A percentile compares a stretch with the other conserved stretches of the same genome.
Evolutionary conservation across 345 rosid genomes (phyloP).

Genomic region (Aurinia saxatilis): DNA sequence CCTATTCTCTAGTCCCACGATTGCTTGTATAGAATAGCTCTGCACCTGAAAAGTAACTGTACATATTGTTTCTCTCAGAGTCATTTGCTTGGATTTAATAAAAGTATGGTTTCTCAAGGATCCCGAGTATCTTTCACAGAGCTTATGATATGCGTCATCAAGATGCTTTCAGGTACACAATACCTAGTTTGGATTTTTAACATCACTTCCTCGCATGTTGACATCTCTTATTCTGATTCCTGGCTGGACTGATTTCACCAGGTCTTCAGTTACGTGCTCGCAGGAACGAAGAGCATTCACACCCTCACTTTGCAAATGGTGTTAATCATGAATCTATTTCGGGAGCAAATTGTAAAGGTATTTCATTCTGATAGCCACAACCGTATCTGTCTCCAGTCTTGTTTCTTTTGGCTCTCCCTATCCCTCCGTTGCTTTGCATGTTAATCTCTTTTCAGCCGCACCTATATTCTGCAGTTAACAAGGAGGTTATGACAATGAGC

Average conservation of each 20-base stretch:
- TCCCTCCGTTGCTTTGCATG: background rate
- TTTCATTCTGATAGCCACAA: background rate
- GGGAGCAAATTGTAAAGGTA: slow-evolving; percentile 41
- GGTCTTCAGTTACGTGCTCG: slow-evolving; percentile 41
- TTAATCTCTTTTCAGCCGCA: slow-evolving; percentile 4
- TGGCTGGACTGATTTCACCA: slow-evolving; percentile 26
- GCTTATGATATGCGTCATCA: slow-evolving; percentile 48
- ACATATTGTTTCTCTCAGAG: slow-evolving; percentile 27
- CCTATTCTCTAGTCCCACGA: background rate
- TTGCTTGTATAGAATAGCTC: background rate
- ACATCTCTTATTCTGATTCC: slow-evolving; percentile 17
- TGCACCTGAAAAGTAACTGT: background rate
- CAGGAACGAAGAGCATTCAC: slow-evolving; percentile 21
- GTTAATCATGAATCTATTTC: slow-evolving; percentile 30
- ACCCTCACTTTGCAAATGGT: slow-evolving; percentile 26
- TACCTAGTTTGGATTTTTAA: background rate
- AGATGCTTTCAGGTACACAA: slow-evolving; percentile 73
- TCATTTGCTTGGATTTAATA: slow-evolving; percentile 69
- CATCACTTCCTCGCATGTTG: background rate
- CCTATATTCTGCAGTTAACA: slow-evolving; percentile 37
- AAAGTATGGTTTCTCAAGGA: slow-evolving; percentile 31
- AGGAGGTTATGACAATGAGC: slow-evolving; percentile 39
- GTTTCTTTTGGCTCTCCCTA: background rate
- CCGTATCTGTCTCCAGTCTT: background rate
- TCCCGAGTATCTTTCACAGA: slow-evolving; percentile 43